Evolutionary conservation across 2,329 filamentous ascomycete species (phyloP).

Genomic region (Pseudocercospora eumusae): DNA sequence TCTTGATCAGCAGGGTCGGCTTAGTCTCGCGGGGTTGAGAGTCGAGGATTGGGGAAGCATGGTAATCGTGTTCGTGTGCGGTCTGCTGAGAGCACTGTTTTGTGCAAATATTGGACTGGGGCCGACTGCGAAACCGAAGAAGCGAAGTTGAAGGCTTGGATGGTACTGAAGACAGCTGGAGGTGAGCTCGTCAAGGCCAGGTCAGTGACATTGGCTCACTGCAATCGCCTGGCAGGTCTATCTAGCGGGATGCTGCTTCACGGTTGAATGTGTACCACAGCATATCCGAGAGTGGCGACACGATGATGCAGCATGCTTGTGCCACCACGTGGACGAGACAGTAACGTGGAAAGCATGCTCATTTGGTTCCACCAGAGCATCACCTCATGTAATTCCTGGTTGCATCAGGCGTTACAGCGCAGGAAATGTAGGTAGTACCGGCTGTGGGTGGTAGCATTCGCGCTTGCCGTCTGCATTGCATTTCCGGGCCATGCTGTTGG

Average conservation of each 20-base stretch:
- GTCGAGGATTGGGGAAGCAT: conserved; percentile 22
- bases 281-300: too few species aligned
- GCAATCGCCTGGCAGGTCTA: conserved; percentile 30
- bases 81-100: conserved; percentile 20
- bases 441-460: too few species aligned
- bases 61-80: conserved; percentile 16
- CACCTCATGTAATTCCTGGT: neutral
- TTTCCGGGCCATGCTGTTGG: neutral
- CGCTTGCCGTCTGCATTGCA: too few species aligned
- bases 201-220: conserved; percentile 24
- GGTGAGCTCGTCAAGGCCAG: conserved; percentile 6
- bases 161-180: too few species aligned
- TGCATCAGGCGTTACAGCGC: neutral
- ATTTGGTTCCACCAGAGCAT: neutral
- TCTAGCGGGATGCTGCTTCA: conserved; percentile 14
- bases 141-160: neutral
- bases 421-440: too few species aligned
- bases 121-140: neutral
- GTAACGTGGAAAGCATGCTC: neutral
- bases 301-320: too few species aligned
- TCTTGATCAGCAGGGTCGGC: conserved; percentile 18
- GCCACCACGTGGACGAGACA: neutral
- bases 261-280: conserved; percentile 3
- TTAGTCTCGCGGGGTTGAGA: conserved; percentile 10
- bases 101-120: conserved; percentile 17